These are phyloP conservation scores for Podospora pseudocomata DNA, from an alignment of 495 filamentous ascomycete species.

Conservation along the genomic window DNA sequence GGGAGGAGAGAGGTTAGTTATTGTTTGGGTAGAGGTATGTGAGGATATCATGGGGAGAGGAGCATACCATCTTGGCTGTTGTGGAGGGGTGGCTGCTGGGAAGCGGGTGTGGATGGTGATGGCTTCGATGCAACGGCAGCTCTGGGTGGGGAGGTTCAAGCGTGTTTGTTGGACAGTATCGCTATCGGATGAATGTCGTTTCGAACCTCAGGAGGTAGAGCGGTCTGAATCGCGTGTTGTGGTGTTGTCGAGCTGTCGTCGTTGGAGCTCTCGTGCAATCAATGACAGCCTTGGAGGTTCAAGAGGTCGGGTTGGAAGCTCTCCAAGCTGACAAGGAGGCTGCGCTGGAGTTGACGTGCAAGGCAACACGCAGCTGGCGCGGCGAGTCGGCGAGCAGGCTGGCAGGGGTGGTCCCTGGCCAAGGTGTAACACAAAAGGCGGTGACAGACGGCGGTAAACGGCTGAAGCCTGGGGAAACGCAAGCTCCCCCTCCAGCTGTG, in stretches of 20 bases:
- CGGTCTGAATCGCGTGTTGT: not conserved
- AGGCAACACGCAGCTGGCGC: slow-evolving; percentile 44
- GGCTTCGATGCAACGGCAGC: not conserved
- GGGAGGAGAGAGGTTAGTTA: slow-evolving; percentile 1
- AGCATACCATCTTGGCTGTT: slow-evolving; percentile 27
- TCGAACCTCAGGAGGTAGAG: not conserved
- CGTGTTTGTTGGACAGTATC: not conserved
- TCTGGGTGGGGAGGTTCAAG: not conserved
- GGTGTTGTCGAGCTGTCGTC: slow-evolving; percentile 14
- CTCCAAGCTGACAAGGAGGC: slow-evolving; percentile 22
- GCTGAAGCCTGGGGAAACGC: slow-evolving; percentile 14
- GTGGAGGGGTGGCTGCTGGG: not conserved
- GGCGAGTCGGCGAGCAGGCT: slow-evolving; percentile 23
- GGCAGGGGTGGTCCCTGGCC: slow-evolving; percentile 15
- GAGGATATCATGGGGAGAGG: slow-evolving; percentile 2
- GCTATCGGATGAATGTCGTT: not conserved
- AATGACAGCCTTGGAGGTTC: slow-evolving; percentile 2
- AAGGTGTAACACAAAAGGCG: slow-evolving; percentile 19
- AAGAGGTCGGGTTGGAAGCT: slow-evolving; percentile 23
- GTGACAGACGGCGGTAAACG: slow-evolving; percentile 23
- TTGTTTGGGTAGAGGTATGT: not conserved
- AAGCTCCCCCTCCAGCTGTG: slow-evolving; percentile 2
- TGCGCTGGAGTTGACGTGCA: slow-evolving; percentile 24
- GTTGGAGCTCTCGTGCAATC: slow-evolving; percentile 16
- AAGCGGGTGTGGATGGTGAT: slow-evolving; percentile 10